Base-by-base conservation (phyloP, 1,284 basidiomycete species). In the Ganoderma lingzhi region DNA sequence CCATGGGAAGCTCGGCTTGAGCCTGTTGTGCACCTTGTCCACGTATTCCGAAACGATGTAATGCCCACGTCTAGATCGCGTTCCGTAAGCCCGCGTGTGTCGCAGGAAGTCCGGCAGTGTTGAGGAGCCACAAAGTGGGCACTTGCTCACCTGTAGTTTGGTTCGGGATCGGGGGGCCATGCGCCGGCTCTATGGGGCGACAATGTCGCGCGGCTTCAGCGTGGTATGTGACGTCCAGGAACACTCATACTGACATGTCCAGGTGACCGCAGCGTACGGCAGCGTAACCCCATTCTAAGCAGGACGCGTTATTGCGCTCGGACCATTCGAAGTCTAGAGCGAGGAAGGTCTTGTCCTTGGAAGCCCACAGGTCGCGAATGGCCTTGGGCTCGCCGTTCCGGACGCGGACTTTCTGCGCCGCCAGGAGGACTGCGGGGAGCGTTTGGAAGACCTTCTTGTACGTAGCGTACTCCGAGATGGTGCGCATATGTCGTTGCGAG, bases 81-180 rank as follows among this genome's bases (percentile, higher is more conserved):
- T 41, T 23, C 61, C 56, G 61, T 71, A 64, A 71, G 62, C 32
- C 28, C 44, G 67, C 28, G 30, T 62, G 41, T 63, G 65, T 60
- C 32, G 41, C 59, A 39, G 17, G 6, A 23, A 35, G 30, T 32
- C 30, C 32, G n/a, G 51, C 23, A 59, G 39, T 9, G 23, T 8
- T 8, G 41, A 66, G 30, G 45, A 35, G 37, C n/a, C 37, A 15
- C 45, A 41, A 14, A 55, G n/a, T 56, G 53, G 48, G 48, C 23
- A 55, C 65, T 35, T 42, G 70, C 83, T 68, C 66, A 91, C 91
- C 94, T 87, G 78, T 95, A 96, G 77, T 96, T 95, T 45, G 86
- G 85, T 70, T 91, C 90, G 0, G 94, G 93, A 23, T 87, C 82
- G 28, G 94, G 95, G 3, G 94, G 94, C 94, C 94, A 96, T 63